phyloP scores from a whole-genome alignment of 352 stramenopile species.

The Phytophthora podocarpi region DNA sequence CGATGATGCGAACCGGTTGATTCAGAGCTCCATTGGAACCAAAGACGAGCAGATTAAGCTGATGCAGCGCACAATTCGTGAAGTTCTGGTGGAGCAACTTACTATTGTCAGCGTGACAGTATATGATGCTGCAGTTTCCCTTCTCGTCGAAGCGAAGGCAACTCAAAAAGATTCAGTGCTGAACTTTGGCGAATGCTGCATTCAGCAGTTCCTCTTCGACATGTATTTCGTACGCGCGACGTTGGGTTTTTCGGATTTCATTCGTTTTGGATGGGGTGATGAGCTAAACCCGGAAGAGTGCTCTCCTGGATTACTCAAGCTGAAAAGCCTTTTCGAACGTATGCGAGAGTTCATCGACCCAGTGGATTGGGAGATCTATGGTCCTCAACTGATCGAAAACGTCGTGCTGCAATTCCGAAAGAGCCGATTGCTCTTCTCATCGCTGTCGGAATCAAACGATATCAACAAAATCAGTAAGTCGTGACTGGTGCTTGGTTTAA shows the following conservation, averaged over 20 bases:
- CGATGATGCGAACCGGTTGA: constrained; percentile 78
- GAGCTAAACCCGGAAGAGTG: constrained; percentile 67
- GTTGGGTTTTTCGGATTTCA: constrained; percentile 85
- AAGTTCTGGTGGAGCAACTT: constrained; percentile 77
- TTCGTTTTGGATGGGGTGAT: constrained; percentile 89
- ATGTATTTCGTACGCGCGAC: constrained; percentile 90
- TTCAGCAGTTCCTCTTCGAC: constrained; percentile 89
- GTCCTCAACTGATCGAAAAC: constrained; percentile 84
- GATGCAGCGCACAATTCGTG: constrained; percentile 71
- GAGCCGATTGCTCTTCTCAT: constrained; percentile 86
- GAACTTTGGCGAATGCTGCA: constrained; percentile 86
- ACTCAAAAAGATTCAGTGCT: constrained; percentile 53
- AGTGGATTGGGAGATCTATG: constrained; percentile 91
- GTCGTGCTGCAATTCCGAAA: constrained; percentile 88
- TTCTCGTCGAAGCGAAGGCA: constrained; percentile 59
- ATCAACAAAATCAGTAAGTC: constrained; percentile 87
- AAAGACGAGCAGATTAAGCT: constrained; percentile 52
- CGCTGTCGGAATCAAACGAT: constrained; percentile 79
- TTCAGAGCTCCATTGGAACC: constrained; percentile 47
- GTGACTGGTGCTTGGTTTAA: not conserved
- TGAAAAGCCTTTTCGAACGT: constrained; percentile 72
- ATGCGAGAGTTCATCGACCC: constrained; percentile 88
- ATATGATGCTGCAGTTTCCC: constrained; percentile 68
- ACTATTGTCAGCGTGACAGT: constrained; percentile 76
- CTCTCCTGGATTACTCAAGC: constrained; percentile 52